These are phyloP conservation scores for Cyberlindnera sargentensis DNA, from an alignment of 805 yeast genomes.

Conservation along the genomic window DNA sequence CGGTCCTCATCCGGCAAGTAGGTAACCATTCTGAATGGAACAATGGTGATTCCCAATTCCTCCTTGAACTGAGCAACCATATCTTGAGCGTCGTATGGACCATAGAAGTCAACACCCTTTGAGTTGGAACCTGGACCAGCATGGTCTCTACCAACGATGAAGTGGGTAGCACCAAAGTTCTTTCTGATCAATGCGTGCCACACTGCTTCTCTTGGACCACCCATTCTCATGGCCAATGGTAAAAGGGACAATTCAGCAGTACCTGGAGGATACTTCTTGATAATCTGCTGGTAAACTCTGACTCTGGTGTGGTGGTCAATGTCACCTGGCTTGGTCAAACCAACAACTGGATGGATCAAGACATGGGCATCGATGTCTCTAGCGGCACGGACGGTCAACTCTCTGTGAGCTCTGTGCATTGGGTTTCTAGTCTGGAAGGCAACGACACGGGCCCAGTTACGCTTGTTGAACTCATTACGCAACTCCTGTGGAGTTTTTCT, in stretches of 20 bases:
- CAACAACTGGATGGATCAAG: constrained; percentile 94
- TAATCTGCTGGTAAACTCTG: constrained; percentile 85
- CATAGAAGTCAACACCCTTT: constrained; percentile 88
- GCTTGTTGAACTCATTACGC: constrained; percentile 71
- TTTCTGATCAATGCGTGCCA: constrained; percentile 98
- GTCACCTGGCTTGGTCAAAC: constrained; percentile 95
- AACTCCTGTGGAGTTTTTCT: constrained; percentile 89
- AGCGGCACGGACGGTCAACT: constrained; percentile 95
- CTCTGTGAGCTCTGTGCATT: constrained; percentile 98
- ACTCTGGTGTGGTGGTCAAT: constrained; percentile 97
- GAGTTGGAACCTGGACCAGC: constrained; percentile 94
- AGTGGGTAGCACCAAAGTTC: constrained; percentile 94
- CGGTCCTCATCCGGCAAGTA: constrained; percentile 92
- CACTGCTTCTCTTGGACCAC: constrained; percentile 96
- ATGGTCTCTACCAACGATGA: constrained; percentile 96
- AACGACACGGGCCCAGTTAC: constrained; percentile 84
- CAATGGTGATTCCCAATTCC: constrained; percentile 84
- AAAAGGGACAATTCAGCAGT: constrained; percentile 83
- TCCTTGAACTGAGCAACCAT: constrained; percentile 67
- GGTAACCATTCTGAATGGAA: constrained; percentile 95
- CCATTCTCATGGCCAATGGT: constrained; percentile 98
- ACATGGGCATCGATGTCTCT: constrained; percentile 81
- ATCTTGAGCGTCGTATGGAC: constrained; percentile 95
- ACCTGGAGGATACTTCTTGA: constrained; percentile 90
- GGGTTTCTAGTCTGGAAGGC: constrained; percentile 99